These are phyloP conservation scores for Hortiboletus campestris DNA, from an alignment of 768 basidiomycete genomes.

Conservation along the genomic window DNA sequence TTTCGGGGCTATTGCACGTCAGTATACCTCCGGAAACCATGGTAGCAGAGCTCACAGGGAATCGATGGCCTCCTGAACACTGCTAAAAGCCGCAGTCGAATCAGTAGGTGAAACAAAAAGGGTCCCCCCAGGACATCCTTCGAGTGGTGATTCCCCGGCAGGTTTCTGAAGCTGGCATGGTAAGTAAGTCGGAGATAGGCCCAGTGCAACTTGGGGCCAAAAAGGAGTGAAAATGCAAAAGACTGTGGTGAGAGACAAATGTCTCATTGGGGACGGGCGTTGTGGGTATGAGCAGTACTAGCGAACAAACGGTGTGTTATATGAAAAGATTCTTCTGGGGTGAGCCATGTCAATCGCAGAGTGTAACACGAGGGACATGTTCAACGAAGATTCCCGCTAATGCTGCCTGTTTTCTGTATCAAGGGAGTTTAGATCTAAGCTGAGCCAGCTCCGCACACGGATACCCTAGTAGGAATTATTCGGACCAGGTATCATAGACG, in stretches of 20 bases:
- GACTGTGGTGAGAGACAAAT: constrained; percentile 2
- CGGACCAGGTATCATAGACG: no score
- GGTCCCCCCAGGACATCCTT: constrained; percentile 56
- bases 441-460: no score
- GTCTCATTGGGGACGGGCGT: constrained; percentile 7
- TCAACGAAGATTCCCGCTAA: no score
- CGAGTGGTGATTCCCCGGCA: constrained; percentile 39
- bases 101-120: constrained; percentile 57
- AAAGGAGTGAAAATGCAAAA: not conserved
- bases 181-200: constrained; percentile 47
- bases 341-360: no score
- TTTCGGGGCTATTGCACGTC: constrained; percentile 37
- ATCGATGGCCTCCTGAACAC: constrained; percentile 53
- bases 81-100: constrained; percentile 43
- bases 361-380: no score
- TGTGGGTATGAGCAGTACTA: not conserved
- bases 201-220: constrained; percentile 9
- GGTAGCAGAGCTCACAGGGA: constrained; percentile 46
- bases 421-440: no score
- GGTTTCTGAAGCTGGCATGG: constrained; percentile 54
- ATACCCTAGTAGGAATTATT: no score
- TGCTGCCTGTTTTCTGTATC: no score
- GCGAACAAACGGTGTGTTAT: not conserved
- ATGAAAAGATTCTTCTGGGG: no score
- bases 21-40: not conserved